Evolutionary conservation across 768 basidiomycete genomes (phyloP).

Genomic region (Suillus fuscotomentosus): DNA sequence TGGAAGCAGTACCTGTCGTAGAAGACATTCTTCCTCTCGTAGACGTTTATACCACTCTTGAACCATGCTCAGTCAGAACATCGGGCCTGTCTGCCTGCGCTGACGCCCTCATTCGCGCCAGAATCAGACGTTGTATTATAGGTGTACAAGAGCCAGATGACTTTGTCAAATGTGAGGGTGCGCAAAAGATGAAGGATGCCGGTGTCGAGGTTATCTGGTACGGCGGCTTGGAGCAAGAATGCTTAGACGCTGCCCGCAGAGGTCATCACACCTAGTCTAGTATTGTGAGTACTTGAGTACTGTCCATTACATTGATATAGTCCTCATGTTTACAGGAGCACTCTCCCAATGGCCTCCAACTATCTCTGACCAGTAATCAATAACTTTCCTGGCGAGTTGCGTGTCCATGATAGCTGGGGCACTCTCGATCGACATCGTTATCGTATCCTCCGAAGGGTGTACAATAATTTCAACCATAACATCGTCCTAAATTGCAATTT

Average conservation of each 20-base stretch:
- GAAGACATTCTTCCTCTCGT: conserved; percentile 52
- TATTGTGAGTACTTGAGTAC: background rate
- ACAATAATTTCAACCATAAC: conserved; percentile 32
- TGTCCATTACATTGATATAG: background rate
- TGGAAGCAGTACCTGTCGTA: conserved; percentile 23
- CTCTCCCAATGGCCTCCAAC: conserved; percentile 10
- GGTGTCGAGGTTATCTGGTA: conserved; percentile 80
- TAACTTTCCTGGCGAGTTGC: conserved; percentile 14
- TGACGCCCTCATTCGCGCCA: conserved; percentile 72
- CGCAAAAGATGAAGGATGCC: conserved; percentile 62
- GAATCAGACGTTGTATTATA: conserved; percentile 75
- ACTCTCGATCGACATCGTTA: conserved; percentile 24
- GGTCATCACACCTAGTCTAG: conserved; percentile 33
- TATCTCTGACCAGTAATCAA: conserved; percentile 19
- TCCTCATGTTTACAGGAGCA: background rate
- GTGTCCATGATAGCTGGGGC: conserved; percentile 13
- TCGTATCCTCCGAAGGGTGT: conserved; percentile 14
- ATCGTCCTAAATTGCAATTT: conserved; percentile 26
- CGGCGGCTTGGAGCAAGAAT: conserved; percentile 72
- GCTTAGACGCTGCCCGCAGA: conserved; percentile 75
- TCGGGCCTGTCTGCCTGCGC: conserved; percentile 87
- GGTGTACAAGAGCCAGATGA: conserved; percentile 91
- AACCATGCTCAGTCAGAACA: conserved; percentile 89
- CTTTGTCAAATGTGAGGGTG: conserved; percentile 93
- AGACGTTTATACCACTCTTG: conserved; percentile 93